These are phyloP conservation scores for Earliella scabrosa DNA, from an alignment of 1,284 basidiomycete species.

Conservation along the genomic window DNA sequence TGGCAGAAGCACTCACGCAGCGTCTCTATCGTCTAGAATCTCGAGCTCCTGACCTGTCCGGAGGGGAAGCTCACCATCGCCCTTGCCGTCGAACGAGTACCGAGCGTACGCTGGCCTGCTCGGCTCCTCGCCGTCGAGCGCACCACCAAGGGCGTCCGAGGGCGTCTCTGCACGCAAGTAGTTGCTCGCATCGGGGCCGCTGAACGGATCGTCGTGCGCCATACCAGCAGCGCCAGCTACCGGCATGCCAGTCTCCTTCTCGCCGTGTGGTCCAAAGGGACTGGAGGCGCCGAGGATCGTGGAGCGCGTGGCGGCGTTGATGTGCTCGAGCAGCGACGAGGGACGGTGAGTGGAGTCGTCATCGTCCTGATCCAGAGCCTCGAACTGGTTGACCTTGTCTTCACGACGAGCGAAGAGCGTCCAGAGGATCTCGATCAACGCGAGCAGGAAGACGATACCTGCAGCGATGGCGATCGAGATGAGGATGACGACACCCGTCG, in stretches of 20 bases:
- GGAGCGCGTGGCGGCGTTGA: constrained; percentile 84
- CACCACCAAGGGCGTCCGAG: constrained; percentile 68
- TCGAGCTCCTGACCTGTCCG: constrained; percentile 75
- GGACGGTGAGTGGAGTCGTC: constrained; percentile 77
- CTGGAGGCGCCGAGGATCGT: constrained; percentile 69
- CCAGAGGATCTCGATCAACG: constrained; percentile 88
- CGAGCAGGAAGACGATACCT: constrained; percentile 91
- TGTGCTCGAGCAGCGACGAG: constrained; percentile 82
- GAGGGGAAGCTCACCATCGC: constrained; percentile 76
- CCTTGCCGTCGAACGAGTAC: constrained; percentile 79
- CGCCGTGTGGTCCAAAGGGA: constrained; percentile 51
- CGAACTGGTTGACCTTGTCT: constrained; percentile 64
- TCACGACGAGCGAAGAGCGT: constrained; percentile 84
- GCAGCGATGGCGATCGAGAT: constrained; percentile 97
- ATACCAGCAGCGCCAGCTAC: constrained; percentile 30
- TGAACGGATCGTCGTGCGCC: constrained; percentile 57
- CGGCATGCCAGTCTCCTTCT: constrained; percentile 53
- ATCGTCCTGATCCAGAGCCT: constrained; percentile 64
- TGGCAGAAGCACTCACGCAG: constrained; percentile 60
- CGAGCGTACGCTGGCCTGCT: constrained; percentile 77
- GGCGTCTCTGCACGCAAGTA: constrained; percentile 80
- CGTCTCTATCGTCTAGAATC: constrained; percentile 78
- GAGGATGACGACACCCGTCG: constrained; percentile 91
- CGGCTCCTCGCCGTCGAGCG: constrained; percentile 63
- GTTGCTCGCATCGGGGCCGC: constrained; percentile 70